These are phyloP conservation scores for Cryptosporidium bovis DNA, from an alignment of 169 alveolate species.

Conservation along the genomic window DNA sequence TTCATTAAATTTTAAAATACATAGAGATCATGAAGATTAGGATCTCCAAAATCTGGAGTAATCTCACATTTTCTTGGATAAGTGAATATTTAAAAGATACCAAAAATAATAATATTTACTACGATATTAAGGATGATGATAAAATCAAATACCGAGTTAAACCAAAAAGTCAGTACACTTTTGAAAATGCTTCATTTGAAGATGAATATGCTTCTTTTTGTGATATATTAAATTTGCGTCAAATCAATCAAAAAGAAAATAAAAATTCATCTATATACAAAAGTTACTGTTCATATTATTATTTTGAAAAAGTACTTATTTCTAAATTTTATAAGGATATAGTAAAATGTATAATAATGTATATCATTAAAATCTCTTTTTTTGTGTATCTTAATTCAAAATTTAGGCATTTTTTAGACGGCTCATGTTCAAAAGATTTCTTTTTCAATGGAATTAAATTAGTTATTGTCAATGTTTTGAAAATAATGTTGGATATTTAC, in stretches of 20 bases:
- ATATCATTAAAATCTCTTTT: background rate
- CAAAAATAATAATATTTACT: no score
- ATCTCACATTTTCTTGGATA: constrained; percentile 1
- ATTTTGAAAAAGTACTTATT: background rate
- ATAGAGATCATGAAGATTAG: background rate
- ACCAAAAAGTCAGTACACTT: no score
- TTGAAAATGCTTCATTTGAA: no score
- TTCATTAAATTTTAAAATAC: no score
- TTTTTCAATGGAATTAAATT: constrained; percentile 4
- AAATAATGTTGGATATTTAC: constrained; percentile 36
- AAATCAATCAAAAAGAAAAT: no score
- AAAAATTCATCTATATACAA: no score
- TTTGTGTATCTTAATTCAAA: background rate
- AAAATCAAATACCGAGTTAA: no score
- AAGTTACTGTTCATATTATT: background rate
- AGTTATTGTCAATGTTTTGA: background rate
- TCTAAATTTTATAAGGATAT: constrained; percentile 14
- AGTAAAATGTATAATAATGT: background rate
- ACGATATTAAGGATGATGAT: no score
- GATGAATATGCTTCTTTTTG: background rate
- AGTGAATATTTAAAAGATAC: background rate
- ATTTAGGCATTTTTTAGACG: constrained; percentile 8
- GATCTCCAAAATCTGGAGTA: background rate
- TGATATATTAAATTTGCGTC: background rate
- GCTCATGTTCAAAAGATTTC: background rate